Evolutionary conservation across 768 basidiomycete species (phyloP).

Genomic region (Trametes coccinea): DNA sequence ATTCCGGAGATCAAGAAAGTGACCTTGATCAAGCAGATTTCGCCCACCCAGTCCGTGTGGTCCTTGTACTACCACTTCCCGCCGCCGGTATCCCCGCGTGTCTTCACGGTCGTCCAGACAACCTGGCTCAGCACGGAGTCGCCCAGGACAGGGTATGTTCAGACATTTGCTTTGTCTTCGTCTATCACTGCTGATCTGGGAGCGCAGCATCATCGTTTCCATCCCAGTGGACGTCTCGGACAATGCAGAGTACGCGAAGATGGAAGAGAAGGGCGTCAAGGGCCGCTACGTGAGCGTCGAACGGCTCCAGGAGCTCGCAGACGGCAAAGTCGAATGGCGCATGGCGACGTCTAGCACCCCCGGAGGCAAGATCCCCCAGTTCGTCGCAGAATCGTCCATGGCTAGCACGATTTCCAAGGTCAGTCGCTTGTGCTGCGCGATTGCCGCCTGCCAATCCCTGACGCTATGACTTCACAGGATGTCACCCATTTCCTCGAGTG

Average conservation of each 20-base stretch:
- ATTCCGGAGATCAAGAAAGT: constrained; percentile 66
- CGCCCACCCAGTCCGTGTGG: constrained; percentile 68
- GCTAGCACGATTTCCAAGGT: constrained; percentile 64
- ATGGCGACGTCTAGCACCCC: constrained; percentile 79
- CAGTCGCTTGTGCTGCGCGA: constrained; percentile 17
- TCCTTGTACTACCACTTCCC: constrained; percentile 71
- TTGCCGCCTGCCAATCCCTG: not conserved
- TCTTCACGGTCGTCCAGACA: constrained; percentile 77
- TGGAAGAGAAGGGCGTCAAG: constrained; percentile 64
- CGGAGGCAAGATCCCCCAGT: constrained; percentile 67
- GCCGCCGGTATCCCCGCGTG: constrained; percentile 68
- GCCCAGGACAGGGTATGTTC: constrained; percentile 60
- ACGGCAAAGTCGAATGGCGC: constrained; percentile 71
- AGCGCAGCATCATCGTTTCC: constrained; percentile 46
- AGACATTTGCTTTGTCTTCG: not conserved
- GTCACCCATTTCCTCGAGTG: constrained; percentile 73
- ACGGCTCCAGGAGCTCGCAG: constrained; percentile 57
- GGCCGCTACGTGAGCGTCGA: constrained; percentile 75
- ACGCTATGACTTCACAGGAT: constrained; percentile 46
- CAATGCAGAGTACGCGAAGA: constrained; percentile 55
- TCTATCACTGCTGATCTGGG: not conserved
- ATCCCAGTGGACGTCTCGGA: constrained; percentile 67
- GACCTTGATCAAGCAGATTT: constrained; percentile 60
- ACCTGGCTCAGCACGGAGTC: constrained; percentile 48
- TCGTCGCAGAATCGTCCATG: constrained; percentile 62